phyloP scores from a whole-genome alignment of 1,284 basidiomycete species.

The Cryptococcus hybrid region DNA sequence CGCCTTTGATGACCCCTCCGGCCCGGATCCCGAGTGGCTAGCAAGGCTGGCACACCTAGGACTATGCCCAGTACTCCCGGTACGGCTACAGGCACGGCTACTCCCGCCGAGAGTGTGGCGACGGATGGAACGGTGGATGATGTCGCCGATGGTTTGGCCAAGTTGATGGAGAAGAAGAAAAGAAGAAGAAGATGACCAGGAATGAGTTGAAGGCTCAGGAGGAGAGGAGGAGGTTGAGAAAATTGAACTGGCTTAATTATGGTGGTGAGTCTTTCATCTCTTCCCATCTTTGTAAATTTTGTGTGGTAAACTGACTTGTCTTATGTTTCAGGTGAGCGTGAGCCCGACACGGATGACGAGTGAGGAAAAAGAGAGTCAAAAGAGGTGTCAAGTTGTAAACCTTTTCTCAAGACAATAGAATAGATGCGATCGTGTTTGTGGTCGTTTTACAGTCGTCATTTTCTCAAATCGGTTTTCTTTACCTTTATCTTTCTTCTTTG shows the following conservation, averaged over 20 bases:
- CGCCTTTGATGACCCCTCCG: constrained; percentile 55
- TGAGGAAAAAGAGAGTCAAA: background rate
- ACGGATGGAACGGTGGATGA: constrained; percentile 51
- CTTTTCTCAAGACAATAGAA: background rate
- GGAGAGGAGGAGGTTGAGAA: constrained; percentile 72
- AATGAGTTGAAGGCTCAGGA: constrained; percentile 88
- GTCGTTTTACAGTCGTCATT: background rate
- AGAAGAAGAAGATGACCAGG: constrained; percentile 87
- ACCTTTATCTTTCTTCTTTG: background rate
- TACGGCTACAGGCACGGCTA: constrained; percentile 42
- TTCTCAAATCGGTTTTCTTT: background rate
- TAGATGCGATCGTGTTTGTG: background rate
- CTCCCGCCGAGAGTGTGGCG: constrained; percentile 35
- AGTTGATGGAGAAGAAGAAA: constrained; percentile 55
- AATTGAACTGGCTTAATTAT: constrained; percentile 77
- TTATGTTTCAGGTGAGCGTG: constrained; percentile 14
- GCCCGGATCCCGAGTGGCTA: constrained; percentile 38
- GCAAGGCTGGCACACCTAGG: constrained; percentile 45
- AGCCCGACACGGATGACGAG: constrained; percentile 41
- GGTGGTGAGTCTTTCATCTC: constrained; percentile 57
- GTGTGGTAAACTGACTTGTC: background rate
- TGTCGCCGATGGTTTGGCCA: constrained; percentile 44
- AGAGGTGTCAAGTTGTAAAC: background rate
- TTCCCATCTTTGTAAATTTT: background rate
- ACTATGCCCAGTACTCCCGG: constrained; percentile 46